A percentile compares a stretch with the other conserved stretches of the same genome.
Conservation (phyloP, 192 early-diverging fungal species). For the Coemansia sp. region DNA sequence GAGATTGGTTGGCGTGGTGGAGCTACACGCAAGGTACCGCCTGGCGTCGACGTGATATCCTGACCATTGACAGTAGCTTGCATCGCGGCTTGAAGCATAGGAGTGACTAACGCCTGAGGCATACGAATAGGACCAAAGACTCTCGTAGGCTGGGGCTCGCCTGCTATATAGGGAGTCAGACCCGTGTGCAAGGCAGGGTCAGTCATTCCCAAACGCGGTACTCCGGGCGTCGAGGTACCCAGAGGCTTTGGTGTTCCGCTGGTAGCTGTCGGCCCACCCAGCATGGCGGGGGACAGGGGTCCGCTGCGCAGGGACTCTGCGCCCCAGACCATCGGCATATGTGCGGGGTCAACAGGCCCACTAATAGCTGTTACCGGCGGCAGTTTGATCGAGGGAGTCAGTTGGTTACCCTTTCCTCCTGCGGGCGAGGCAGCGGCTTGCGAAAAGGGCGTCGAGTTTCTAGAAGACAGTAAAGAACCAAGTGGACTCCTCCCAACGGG, state of each 20-base stretch:
- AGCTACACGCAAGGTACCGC: conserved; percentile 32
- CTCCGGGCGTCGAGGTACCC: background rate
- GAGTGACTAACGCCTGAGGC: conserved; percentile 25
- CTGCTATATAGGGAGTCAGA: conserved; percentile 41
- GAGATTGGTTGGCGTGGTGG: background rate
- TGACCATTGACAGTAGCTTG: conserved; percentile 34
- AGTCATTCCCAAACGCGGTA: conserved; percentile 23
- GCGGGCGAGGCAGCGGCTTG: background rate
- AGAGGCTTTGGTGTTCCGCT: conserved; percentile 10
- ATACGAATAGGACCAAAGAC: conserved; percentile 12
- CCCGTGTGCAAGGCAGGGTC: conserved; percentile 46
- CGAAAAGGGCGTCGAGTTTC: background rate
- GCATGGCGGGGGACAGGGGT: conserved; percentile 78
- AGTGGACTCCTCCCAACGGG: background rate
- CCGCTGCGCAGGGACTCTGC: conserved; percentile 69
- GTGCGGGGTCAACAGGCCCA: conserved; percentile 54
- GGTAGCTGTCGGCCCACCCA: conserved; percentile 62
- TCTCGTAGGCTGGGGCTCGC: conserved; percentile 27
- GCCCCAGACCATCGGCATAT: conserved; percentile 58
- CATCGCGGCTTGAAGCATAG: conserved; percentile 37
- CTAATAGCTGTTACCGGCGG: conserved; percentile 73
- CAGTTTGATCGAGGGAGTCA: conserved; percentile 55
- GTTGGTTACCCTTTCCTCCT: background rate
- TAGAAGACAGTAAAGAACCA: background rate
- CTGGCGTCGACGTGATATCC: conserved; percentile 38